phyloP scores from a whole-genome alignment of 441 rosid species.

The Croton setiger region DNA sequence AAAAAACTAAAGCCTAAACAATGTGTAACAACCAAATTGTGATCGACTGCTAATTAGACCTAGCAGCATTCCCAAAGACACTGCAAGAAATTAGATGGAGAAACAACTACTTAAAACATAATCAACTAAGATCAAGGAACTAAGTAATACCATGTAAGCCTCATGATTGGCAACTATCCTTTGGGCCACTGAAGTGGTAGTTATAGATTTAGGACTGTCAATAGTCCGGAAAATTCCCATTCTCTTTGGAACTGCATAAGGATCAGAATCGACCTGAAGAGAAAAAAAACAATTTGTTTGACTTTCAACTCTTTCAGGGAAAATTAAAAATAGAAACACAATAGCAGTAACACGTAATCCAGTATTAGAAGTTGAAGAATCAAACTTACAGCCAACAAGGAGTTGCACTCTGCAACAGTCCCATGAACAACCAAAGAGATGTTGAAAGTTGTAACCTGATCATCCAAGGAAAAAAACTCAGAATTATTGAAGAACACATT shows the following conservation, averaged over 20 bases:
- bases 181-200: slow-evolving; percentile 69
- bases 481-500: not conserved
- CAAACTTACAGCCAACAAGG: slow-evolving; percentile 36
- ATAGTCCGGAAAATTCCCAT: slow-evolving; percentile 69
- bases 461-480: slow-evolving; percentile 13
- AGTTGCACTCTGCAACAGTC: slow-evolving; percentile 65
- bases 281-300: slow-evolving; percentile 9
- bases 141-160: slow-evolving; percentile 55
- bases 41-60: too few species aligned
- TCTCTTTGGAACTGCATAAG: slow-evolving; percentile 74
- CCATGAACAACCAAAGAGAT: slow-evolving; percentile 88
- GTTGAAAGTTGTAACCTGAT: slow-evolving; percentile 87
- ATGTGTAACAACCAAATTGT: not conserved
- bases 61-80: too few species aligned
- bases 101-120: not conserved
- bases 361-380: slow-evolving; percentile 6
- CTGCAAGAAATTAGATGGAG: not conserved
- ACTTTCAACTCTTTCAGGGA: not conserved
- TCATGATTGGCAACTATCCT: slow-evolving; percentile 88
- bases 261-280: slow-evolving; percentile 59
- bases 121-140: not conserved
- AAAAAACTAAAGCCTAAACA: not conserved
- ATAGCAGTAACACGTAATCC: not conserved
- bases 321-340: not conserved
- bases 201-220: slow-evolving; percentile 73